Base-by-base conservation (phyloP, 306 rosid species). In the Ormosia semicastrata region DNA sequence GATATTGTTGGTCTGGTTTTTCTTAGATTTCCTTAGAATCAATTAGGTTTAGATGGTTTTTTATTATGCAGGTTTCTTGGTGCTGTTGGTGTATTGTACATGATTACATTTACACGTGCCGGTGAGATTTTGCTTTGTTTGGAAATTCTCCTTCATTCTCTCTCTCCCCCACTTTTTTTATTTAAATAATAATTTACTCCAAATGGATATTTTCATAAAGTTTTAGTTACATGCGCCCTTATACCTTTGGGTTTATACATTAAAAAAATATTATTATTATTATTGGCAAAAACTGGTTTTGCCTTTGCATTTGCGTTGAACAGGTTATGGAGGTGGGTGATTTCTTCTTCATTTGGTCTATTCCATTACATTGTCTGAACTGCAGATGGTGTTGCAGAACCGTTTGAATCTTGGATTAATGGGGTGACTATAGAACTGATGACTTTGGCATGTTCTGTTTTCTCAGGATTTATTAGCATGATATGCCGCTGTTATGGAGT, bases 11-110 rank as follows among this genome's bases (percentile, higher is more conserved):
- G 66, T 66, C 5, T 70, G 71, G 30, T 77, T 88, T 85, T 78
- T 69, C 70, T 78, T 71, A 67, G 56, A 62, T 69, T 53, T 86
- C 36, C 68, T 65, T 64, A 71, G 90, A 67, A 80, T 82, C 90
- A 68, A 66, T 72, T 87, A 82, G 94, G 90, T 90, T 90, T 88
- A 85, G 91, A 84, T 69, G 84, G 24, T 46, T 84, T 88, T 85
- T 75, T 80, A 66, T 84, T 43, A 85, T 90, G 97, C 94, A 90
- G 97, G 93, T 89, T 65, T 80, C 71, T 86, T 60, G 83, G 74
- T 71, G 85, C 88, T 83, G 92, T 80, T 52, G 85, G 77, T 83
- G 82, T 88, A 68, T 81, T 74, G 36, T 76, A 52, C 84, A 72
- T 71, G 72, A 80, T 58, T 53, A 24, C 43, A 43, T 74, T 81